Evolutionary conservation across 768 basidiomycete species (phyloP).

Genomic region (Pulveroboletus sp.): DNA sequence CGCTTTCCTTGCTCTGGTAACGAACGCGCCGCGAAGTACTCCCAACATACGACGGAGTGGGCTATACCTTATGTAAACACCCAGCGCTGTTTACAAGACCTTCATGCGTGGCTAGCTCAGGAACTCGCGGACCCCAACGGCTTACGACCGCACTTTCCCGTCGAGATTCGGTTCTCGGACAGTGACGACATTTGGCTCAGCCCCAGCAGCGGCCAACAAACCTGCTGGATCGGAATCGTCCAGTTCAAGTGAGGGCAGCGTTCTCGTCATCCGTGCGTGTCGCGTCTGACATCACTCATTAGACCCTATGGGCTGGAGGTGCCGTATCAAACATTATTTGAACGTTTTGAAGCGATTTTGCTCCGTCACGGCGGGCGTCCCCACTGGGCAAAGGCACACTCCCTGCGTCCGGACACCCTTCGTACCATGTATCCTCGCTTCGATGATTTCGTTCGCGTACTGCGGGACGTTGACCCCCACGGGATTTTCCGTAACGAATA

Average conservation of each 20-base stretch:
- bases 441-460: constrained; percentile 64
- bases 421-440: constrained; percentile 75
- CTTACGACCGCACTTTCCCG: constrained; percentile 82
- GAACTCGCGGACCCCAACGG: constrained; percentile 68
- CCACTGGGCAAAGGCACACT: constrained; percentile 96
- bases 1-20: background rate
- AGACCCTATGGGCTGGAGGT: constrained; percentile 85
- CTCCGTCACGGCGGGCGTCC: constrained; percentile 71
- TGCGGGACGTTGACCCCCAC: constrained; percentile 65
- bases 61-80: constrained; percentile 75
- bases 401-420: constrained; percentile 58
- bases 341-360: constrained; percentile 69
- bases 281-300: constrained; percentile 1
- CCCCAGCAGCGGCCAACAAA: constrained; percentile 73
- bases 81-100: constrained; percentile 60
- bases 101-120: constrained; percentile 64
- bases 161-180: constrained; percentile 88
- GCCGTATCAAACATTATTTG: constrained; percentile 76
- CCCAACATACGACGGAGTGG: constrained; percentile 95
- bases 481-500: constrained; percentile 88
- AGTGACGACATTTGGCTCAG: constrained; percentile 93
- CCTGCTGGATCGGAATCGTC: constrained; percentile 96
- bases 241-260: constrained; percentile 76
- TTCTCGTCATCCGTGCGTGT: background rate
- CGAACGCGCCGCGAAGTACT: constrained; percentile 42